Evolutionary conservation across 73 alveolate genomes (phyloP).

Genomic region (Symbiodinium pilosum): DNA sequence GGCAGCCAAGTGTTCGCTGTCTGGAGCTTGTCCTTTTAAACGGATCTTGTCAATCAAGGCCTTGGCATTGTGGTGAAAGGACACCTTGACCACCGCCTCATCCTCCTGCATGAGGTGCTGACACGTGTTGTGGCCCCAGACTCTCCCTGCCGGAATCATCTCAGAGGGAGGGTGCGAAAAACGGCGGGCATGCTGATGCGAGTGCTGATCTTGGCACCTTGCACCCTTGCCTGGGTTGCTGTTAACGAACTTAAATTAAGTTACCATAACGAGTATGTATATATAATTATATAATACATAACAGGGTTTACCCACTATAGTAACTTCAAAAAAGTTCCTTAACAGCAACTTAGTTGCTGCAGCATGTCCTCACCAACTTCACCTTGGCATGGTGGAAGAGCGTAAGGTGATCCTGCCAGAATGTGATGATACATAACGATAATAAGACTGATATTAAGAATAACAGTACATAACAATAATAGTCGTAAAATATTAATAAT

Average conservation of each 20-base stretch:
- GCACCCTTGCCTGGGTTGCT: too few relatives aligned
- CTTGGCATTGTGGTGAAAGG: slow-evolving; percentile 44
- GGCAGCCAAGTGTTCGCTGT: neutral
- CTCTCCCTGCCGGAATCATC: neutral
- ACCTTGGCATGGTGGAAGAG: slow-evolving; percentile 2
- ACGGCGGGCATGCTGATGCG: neutral
- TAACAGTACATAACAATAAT: too few relatives aligned
- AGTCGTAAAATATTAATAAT: too few relatives aligned
- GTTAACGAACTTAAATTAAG: too few relatives aligned
- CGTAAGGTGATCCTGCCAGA: slow-evolving; percentile 35
- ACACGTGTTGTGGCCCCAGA: slow-evolving; percentile 45
- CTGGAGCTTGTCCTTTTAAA: neutral
- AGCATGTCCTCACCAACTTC: neutral
- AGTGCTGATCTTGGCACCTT: neutral
- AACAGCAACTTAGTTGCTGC: too few relatives aligned
- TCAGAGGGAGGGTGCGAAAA: slow-evolving; percentile 18
- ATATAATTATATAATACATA: too few relatives aligned
- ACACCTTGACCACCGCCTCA: neutral
- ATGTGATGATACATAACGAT: too few relatives aligned
- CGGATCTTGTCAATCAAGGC: slow-evolving; percentile 15
- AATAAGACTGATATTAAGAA: too few relatives aligned
- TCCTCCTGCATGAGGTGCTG: neutral
- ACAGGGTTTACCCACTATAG: too few relatives aligned
- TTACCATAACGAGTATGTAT: too few relatives aligned
- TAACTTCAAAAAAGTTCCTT: too few relatives aligned